These are phyloP conservation scores for Mastigamoeba balamuthi DNA, from an alignment of 78 protist genomes.

Conservation along the genomic window DNA sequence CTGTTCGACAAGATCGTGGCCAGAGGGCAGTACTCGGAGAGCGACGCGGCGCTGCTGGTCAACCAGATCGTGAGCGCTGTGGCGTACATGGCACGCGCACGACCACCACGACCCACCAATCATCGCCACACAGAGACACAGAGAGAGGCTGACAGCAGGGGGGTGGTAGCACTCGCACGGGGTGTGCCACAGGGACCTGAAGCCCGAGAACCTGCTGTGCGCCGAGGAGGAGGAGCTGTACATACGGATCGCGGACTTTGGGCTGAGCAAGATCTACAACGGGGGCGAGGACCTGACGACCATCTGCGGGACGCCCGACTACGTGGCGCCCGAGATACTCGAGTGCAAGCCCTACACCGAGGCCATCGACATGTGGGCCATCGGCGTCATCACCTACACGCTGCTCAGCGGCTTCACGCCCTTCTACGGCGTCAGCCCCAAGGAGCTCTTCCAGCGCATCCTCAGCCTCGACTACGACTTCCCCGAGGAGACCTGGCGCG, in stretches of 20 bases:
- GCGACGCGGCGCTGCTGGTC: conserved; percentile 42
- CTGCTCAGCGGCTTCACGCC: conserved; percentile 85
- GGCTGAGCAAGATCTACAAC: conserved; percentile 42
- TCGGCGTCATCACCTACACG: conserved; percentile 25
- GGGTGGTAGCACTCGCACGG: conserved; percentile 53
- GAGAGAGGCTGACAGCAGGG: no score
- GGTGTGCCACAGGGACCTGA: conserved; percentile 46
- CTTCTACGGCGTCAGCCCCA: conserved; percentile 66
- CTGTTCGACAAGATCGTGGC: conserved; percentile 77
- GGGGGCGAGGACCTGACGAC: conserved; percentile 42
- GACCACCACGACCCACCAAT: no score
- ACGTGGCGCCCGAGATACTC: conserved; percentile 37
- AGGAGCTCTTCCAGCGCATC: conserved; percentile 74
- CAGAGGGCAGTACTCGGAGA: conserved; percentile 62
- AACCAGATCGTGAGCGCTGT: conserved; percentile 54
- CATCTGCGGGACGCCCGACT: conserved; percentile 61
- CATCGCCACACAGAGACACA: no score
- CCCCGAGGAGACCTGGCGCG: conserved; percentile 76
- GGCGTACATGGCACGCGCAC: conserved; percentile 48
- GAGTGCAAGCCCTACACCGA: background rate
- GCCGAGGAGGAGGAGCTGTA: conserved; percentile 35
- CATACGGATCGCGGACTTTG: conserved; percentile 40
- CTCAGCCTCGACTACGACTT: conserved; percentile 68
- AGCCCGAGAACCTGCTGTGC: conserved; percentile 55
- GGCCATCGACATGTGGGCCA: conserved; percentile 22